These are phyloP conservation scores for Penicillium riverlandense DNA, from an alignment of 495 filamentous ascomycete genomes.

Conservation along the genomic window DNA sequence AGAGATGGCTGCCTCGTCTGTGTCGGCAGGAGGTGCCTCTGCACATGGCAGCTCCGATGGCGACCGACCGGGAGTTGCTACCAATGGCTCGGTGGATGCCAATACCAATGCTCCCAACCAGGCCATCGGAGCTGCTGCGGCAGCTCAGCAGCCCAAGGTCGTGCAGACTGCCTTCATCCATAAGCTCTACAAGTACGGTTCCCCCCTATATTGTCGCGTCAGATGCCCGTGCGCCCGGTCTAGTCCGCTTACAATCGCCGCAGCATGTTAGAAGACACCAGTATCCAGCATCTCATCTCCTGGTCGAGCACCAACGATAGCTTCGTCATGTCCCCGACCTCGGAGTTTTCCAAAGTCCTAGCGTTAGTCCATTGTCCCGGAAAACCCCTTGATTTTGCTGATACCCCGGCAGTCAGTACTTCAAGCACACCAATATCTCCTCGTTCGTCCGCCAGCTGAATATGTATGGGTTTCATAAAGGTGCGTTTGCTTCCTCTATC, in stretches of 20 bases:
- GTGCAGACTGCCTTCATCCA: conserved; percentile 99
- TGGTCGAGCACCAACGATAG: conserved; percentile 93
- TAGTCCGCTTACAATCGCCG: conserved; percentile 1
- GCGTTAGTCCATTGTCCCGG: conserved; percentile 54
- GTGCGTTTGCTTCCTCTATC: conserved; percentile 36
- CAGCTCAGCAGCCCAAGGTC: conserved; percentile 92
- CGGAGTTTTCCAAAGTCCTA: conserved; percentile 97
- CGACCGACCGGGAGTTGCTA: conserved; percentile 34
- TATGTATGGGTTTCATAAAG: conserved; percentile 99
- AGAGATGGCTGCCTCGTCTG: conserved; percentile 43
- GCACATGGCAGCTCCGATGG: conserved; percentile 41
- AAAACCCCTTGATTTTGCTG: conserved; percentile 10
- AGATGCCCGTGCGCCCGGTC: background rate
- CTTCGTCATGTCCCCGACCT: conserved; percentile 96
- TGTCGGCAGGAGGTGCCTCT: conserved; percentile 26
- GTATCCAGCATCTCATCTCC: conserved; percentile 90
- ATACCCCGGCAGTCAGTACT: conserved; percentile 64
- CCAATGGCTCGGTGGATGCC: conserved; percentile 37
- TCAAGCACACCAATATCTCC: conserved; percentile 98
- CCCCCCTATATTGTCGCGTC: background rate
- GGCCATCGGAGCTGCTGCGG: conserved; percentile 61
- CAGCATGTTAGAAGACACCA: conserved; percentile 93
- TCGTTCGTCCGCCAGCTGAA: conserved; percentile 97
- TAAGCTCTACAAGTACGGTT: conserved; percentile 94
- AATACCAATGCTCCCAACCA: conserved; percentile 36